A percentile compares a stretch with the other conserved stretches of the same genome.
Conservation (phyloP, 2,329 filamentous ascomycete species). For the Leptographium wingfieldii region DNA sequence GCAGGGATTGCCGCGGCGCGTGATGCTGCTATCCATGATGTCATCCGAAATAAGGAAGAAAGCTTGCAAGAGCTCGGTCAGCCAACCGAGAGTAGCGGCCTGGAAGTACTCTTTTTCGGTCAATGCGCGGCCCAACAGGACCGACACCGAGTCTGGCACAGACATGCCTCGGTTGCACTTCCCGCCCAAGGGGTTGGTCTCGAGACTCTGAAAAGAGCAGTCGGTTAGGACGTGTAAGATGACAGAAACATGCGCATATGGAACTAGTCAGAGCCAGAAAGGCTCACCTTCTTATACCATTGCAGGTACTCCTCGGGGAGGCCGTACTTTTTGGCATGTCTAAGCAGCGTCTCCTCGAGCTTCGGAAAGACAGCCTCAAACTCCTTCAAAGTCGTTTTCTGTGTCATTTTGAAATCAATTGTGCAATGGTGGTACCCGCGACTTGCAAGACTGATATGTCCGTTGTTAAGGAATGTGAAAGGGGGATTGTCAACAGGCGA, state of each 20-base stretch:
- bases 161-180: conserved; percentile 99
- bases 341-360: conserved; percentile 69
- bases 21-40: conserved; percentile 96
- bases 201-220: conserved; percentile 48
- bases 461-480: neutral
- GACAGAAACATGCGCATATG: neutral
- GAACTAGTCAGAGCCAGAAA: neutral
- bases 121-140: conserved; percentile 61
- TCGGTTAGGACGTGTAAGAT: conserved; percentile 5
- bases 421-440: neutral
- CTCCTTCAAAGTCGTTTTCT: conserved; percentile 67
- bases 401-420: conserved; percentile 31
- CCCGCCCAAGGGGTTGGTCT: conserved; percentile 79
- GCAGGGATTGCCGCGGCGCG: conserved; percentile 84
- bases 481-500: neutral
- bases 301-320: conserved; percentile 67
- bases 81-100: conserved; percentile 82
- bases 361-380: conserved; percentile 87
- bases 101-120: conserved; percentile 77
- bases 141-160: conserved; percentile 77
- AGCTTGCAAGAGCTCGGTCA: conserved; percentile 94
- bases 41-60: conserved; percentile 99
- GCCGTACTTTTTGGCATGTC: conserved; percentile 69
- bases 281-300: conserved; percentile 70
- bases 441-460: neutral